Percentiles rank a stretch among this genome's conserved stretches.
Evolutionary conservation across 345 rosid species (phyloP).

Genomic region (Pugionium dolabratum): DNA sequence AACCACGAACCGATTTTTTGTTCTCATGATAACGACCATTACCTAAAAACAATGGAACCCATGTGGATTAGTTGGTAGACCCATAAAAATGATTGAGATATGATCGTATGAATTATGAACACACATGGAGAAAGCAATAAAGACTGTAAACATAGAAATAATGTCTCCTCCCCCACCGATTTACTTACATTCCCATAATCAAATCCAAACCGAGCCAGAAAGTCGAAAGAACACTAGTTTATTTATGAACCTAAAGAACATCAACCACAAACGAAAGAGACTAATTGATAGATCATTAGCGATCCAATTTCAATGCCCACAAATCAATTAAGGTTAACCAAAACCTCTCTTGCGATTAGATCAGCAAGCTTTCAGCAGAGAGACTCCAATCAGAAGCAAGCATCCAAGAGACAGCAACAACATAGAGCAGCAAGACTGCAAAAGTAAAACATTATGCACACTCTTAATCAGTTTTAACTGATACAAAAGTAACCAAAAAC

Average conservation of each 20-base stretch:
- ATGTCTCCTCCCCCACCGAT: slow-evolving; percentile 25
- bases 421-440: slow-evolving; percentile 55
- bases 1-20: too few relatives aligned
- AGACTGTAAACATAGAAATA: slow-evolving; percentile 15
- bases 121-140: neutral
- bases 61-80: too few relatives aligned
- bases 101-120: slow-evolving; percentile 7
- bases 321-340: slow-evolving; percentile 1
- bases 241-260: slow-evolving; percentile 14
- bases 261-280: slow-evolving; percentile 29
- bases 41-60: too few relatives aligned
- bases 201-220: slow-evolving; percentile 27
- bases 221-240: slow-evolving; percentile 15
- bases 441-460: neutral
- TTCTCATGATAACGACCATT: too few relatives aligned
- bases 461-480: neutral
- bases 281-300: neutral
- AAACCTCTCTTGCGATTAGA: slow-evolving; percentile 6
- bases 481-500: neutral
- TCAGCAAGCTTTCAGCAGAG: neutral
- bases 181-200: slow-evolving; percentile 38
- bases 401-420: slow-evolving; percentile 44
- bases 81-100: neutral
- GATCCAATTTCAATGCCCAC: slow-evolving; percentile 7
- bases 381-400: slow-evolving; percentile 46